Evolutionary conservation across 2,329 filamentous ascomycete genomes (phyloP).

Genomic region (Annulohypoxylon truncatum): DNA sequence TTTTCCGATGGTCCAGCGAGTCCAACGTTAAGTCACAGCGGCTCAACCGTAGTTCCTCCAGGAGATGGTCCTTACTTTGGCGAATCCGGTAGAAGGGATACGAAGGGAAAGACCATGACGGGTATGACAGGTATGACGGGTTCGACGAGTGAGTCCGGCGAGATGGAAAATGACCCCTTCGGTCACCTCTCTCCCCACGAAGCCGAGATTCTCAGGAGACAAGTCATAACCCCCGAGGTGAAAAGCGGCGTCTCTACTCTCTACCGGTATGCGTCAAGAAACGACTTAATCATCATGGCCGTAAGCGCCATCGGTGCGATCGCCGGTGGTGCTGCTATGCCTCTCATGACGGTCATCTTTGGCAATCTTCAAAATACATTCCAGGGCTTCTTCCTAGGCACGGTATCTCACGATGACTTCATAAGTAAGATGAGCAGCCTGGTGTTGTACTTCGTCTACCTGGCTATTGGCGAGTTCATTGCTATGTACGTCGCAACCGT

Average conservation of each 20-base stretch:
- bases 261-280: constrained; percentile 76
- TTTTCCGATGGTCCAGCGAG: constrained; percentile 43
- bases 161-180: constrained; percentile 65
- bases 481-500: constrained; percentile 84
- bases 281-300: constrained; percentile 72
- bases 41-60: constrained; percentile 47
- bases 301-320: constrained; percentile 74
- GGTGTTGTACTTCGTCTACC: constrained; percentile 86
- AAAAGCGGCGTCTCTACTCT: constrained; percentile 73
- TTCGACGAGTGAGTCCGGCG: constrained; percentile 47
- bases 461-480: constrained; percentile 83
- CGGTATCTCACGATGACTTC: constrained; percentile 66
- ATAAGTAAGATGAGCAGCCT: constrained; percentile 68
- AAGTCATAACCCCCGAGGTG: constrained; percentile 73
- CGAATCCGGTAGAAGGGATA: constrained; percentile 49
- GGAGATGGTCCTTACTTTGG: constrained; percentile 31
- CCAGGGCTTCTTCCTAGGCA: constrained; percentile 68
- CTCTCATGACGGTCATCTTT: constrained; percentile 85
- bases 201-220: constrained; percentile 73
- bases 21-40: constrained; percentile 53
- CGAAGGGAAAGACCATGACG: constrained; percentile 54
- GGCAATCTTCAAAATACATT: constrained; percentile 80
- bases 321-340: constrained; percentile 78
- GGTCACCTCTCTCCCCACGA: constrained; percentile 73
- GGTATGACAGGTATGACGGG: too few relatives aligned